Evolutionary conservation across 164 flowering plant species (phyloP).

Genomic region (Aristolochia fimbriata): DNA sequence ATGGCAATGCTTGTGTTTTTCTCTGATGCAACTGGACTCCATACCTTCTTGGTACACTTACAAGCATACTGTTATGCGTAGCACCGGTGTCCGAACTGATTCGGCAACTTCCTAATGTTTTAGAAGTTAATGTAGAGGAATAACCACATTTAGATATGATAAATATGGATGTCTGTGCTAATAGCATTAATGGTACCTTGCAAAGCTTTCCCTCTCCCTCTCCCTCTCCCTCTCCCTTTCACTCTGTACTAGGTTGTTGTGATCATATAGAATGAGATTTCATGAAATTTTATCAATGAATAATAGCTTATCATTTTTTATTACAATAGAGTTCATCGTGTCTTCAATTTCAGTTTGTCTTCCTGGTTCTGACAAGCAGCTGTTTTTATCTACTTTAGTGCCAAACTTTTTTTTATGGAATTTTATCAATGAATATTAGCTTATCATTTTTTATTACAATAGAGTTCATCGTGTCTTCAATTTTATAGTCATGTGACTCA

Average conservation of each 20-base stretch:
- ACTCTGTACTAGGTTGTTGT: no score
- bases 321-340: not conserved
- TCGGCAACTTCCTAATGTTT: no score
- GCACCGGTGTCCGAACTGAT: no score
- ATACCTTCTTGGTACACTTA: no score
- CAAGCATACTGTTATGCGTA: no score
- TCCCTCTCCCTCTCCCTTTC: constrained; percentile 3
- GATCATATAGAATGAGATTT: not conserved
- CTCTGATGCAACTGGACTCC: no score
- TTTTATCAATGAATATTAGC: not conserved
- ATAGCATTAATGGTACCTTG: not conserved
- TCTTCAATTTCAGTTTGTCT: not conserved
- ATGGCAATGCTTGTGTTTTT: no score
- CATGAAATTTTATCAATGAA: not conserved
- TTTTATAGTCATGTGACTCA: not conserved
- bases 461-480: not conserved
- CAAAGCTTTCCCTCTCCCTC: not conserved
- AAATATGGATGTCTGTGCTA: no score
- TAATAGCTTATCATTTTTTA: no score
- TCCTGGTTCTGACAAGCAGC: not conserved
- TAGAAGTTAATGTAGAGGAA: no score
- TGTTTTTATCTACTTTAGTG: not conserved
- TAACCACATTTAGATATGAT: no score
- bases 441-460: no score
- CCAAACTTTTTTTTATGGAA: not conserved